Evolutionary conservation across 805 yeast species (phyloP).

Genomic region (Ogataea trehaloabstinens): DNA sequence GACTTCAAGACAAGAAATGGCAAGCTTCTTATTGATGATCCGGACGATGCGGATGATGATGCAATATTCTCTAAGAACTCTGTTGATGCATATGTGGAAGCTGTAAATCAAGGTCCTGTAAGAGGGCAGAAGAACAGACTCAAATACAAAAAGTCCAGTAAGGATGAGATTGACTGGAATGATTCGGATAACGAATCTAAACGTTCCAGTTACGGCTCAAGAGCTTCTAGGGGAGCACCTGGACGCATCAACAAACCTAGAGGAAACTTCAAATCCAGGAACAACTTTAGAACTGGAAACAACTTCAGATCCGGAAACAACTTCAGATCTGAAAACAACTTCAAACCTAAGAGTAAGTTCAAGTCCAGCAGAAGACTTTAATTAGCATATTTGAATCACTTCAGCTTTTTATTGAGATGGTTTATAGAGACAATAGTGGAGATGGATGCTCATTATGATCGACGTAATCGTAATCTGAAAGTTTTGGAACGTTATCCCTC

Average conservation of each 20-base stretch:
- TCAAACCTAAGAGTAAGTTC: background rate
- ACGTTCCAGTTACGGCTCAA: conserved; percentile 1
- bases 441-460: background rate
- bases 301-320: background rate
- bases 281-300: background rate
- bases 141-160: conserved; percentile 60
- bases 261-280: background rate
- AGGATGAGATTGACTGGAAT: conserved; percentile 53
- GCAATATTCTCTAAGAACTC: conserved; percentile 50
- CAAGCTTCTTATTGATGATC: conserved; percentile 62
- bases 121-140: conserved; percentile 91
- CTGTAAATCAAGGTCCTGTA: conserved; percentile 88
- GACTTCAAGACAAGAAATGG: conserved; percentile 60
- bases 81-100: conserved; percentile 89
- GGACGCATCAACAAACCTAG: background rate
- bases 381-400: too few species aligned
- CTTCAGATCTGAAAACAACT: background rate
- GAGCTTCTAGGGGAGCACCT: background rate
- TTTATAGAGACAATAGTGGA: background rate
- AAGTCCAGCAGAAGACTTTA: conserved; percentile 22
- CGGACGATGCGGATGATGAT: conserved; percentile 49
- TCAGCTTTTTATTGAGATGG: too few species aligned
- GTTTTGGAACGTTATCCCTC: background rate
- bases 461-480: background rate
- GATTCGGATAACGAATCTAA: conserved; percentile 29